Base-by-base conservation (phyloP, 2,329 filamentous ascomycete species). In the Chaetomium strumarium region DNA sequence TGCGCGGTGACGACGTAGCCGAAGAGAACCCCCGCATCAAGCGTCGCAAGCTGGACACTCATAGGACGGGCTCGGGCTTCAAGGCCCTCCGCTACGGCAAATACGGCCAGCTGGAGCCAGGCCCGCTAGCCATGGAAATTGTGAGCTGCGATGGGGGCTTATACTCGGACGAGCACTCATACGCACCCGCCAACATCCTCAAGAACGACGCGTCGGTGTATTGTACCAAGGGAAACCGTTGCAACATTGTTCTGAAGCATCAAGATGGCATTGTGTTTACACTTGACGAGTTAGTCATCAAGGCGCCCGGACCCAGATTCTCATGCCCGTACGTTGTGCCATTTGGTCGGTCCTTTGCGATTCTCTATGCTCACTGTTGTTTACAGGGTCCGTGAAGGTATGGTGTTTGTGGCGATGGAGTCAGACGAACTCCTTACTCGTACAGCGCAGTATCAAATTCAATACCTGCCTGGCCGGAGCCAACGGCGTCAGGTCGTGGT, bases 321-420 rank as follows among this genome's bases (percentile, higher is more conserved):
- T 91, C 90, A 55, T 85, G 89, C 61, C 90, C 90, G 88, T 95
- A 81, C 70, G 88, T 81, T 52, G 19, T 19, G 29, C 17, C 43
- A 19, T 16, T 31, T 30, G 13, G 14, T 4, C 16, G 20, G n/a
- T 36, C 19, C 30, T 10, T 29, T 33, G 30, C 42, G 12, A 37
- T 14, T 17, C 24, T 44, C 34, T 39, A 6, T 56, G 41, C 69
- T 76, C 59, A 75, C 62, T 20, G 24, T 46, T 47, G 53, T 51
- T 50, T 43, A 52, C 66, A 92, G 88, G 49, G 85, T 96, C 49
- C 85, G 92, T 69, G 88, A 95, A 76, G 92, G 93, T 41, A 85
- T 96, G 78, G 81, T 97, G 1, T 96, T 96, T 64, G 79, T 97
- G 29, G 81, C 88, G 42, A 96, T 96, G 91, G 80, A 83, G 38